These are phyloP conservation scores for Ceratobasidium sp. DNA, from an alignment of 1,284 basidiomycete species.

Conservation along the genomic window DNA sequence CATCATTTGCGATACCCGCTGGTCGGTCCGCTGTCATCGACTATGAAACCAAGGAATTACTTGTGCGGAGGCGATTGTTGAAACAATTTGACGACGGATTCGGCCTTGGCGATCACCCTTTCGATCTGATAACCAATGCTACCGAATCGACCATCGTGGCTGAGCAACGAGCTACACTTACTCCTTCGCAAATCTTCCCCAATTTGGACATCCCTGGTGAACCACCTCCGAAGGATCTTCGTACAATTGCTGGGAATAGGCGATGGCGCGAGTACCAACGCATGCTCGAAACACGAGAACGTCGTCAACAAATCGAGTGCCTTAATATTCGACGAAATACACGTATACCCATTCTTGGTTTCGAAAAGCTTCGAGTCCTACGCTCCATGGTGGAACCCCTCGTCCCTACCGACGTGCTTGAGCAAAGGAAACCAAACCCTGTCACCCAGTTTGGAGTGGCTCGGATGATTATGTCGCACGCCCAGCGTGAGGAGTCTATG, in stretches of 20 bases:
- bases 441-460: conserved; percentile 52
- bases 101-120: conserved; percentile 52
- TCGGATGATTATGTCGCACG: conserved; percentile 66
- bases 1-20: conserved; percentile 81
- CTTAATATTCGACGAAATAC: conserved; percentile 79
- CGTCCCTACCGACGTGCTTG: conserved; percentile 61
- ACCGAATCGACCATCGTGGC: conserved; percentile 61
- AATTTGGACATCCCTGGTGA: conserved; percentile 62
- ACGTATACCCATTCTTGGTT: conserved; percentile 66
- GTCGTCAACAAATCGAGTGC: conserved; percentile 74
- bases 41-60: conserved; percentile 86
- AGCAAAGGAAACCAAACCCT: conserved; percentile 51
- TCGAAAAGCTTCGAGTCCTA: conserved; percentile 62
- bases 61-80: conserved; percentile 75
- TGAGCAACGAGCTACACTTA: conserved; percentile 62
- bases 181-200: conserved; percentile 72
- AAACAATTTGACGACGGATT: conserved; percentile 67
- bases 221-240: conserved; percentile 70
- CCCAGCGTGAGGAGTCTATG: conserved; percentile 64
- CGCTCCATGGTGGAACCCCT: conserved; percentile 58
- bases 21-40: conserved; percentile 77
- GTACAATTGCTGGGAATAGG: conserved; percentile 76
- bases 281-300: conserved; percentile 61
- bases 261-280: conserved; percentile 63
- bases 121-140: conserved; percentile 38